Conservation (phyloP, 169 alveolate genomes). For the Cryptosporidium baileyi region DNA sequence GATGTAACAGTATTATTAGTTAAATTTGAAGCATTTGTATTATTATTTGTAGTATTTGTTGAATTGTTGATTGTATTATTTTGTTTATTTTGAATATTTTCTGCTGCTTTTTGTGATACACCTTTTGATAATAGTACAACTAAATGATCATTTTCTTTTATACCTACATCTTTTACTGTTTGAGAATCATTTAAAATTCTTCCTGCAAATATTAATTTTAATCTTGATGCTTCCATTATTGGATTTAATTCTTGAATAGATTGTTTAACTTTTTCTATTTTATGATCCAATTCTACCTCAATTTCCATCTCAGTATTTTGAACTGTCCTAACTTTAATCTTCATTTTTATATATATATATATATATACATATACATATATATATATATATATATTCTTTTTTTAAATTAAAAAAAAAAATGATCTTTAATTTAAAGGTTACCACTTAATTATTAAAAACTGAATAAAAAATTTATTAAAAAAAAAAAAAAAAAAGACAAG, state of each 20-base stretch:
- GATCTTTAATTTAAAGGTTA: too few species aligned
- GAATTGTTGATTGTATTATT: constrained; percentile 33
- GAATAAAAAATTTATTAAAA: too few species aligned
- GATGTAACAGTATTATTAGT: constrained; percentile 21
- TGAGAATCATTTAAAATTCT: constrained; percentile 77
- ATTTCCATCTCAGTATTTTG: constrained; percentile 80
- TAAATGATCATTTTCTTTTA: constrained; percentile 80
- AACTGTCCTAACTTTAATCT: constrained; percentile 80
- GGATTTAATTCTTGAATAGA: constrained; percentile 74
- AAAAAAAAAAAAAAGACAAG: too few species aligned
- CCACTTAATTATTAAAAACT: too few species aligned
- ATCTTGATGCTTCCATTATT: constrained; percentile 77
- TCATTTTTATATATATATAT: constrained; percentile 69
- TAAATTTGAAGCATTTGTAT: background rate
- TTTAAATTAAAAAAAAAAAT: too few species aligned
- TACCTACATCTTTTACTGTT: constrained; percentile 70
- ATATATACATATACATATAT: background rate
- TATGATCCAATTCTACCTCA: constrained; percentile 76
- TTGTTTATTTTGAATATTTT: constrained; percentile 36
- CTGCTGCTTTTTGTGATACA: constrained; percentile 68
- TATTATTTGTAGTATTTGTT: constrained; percentile 28
- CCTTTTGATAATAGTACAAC: constrained; percentile 80
- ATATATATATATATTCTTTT: too few species aligned
- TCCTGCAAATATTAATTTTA: constrained; percentile 81
- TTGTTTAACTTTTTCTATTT: constrained; percentile 76